These are phyloP conservation scores for Lecanoromycetidae sp. DNA, from an alignment of 2,329 filamentous ascomycete species.

Conservation along the genomic window DNA sequence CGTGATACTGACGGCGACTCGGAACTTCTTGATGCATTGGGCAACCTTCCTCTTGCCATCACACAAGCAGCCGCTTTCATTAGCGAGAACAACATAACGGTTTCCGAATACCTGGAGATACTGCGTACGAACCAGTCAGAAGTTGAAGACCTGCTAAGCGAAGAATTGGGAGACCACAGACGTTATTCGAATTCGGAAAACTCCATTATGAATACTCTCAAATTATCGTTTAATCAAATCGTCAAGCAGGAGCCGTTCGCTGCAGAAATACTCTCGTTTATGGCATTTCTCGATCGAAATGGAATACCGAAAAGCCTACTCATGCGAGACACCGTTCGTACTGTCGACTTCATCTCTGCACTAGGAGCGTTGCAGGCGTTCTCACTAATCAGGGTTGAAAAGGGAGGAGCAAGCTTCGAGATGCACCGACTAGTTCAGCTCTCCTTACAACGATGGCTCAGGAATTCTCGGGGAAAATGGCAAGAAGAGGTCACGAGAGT, in stretches of 20 bases:
- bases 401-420: background rate
- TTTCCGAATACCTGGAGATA: slow-evolving; percentile 11
- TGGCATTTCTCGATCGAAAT: slow-evolving; percentile 12
- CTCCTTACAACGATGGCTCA: slow-evolving; percentile 1
- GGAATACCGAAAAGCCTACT: slow-evolving; percentile 4
- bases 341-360: background rate
- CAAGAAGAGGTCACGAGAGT: background rate
- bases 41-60: slow-evolving; percentile 16
- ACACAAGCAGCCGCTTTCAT: slow-evolving; percentile 19
- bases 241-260: slow-evolving; percentile 10
- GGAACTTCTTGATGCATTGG: slow-evolving; percentile 7
- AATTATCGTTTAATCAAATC: slow-evolving; percentile 17
- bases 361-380: background rate
- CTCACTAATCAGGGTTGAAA: background rate
- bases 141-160: slow-evolving; percentile 6
- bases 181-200: slow-evolving; percentile 14
- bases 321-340: background rate
- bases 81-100: slow-evolving; percentile 11
- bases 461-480: background rate
- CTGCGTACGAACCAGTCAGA: background rate
- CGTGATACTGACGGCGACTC: no score
- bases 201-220: slow-evolving; percentile 16
- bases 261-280: slow-evolving; percentile 15
- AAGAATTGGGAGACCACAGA: slow-evolving; percentile 15
- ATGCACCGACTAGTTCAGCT: slow-evolving; percentile 4